Conservation (phyloP, 2,329 filamentous ascomycete genomes). For the Hypoxylon sp. region DNA sequence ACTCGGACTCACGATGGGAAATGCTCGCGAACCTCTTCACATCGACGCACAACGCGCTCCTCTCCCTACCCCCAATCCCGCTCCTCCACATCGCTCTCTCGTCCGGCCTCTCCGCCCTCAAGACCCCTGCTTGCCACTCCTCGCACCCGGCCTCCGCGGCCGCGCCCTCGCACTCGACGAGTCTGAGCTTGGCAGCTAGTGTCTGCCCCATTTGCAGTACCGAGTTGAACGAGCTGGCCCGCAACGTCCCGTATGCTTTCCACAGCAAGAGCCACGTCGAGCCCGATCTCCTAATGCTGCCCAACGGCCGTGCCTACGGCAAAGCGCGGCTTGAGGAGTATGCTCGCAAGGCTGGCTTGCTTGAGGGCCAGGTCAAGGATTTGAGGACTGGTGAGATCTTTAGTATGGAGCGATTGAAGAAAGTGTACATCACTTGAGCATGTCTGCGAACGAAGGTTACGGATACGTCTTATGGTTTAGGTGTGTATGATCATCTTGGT, state of each 20-base stretch:
- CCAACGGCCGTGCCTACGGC: constrained; percentile 90
- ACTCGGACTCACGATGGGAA: constrained; percentile 80
- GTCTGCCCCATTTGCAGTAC: constrained; percentile 97
- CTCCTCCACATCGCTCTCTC: constrained; percentile 92
- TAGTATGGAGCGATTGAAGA: constrained; percentile 75
- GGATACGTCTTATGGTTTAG: not conserved
- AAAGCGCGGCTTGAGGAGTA: constrained; percentile 80
- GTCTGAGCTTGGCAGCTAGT: constrained; percentile 71
- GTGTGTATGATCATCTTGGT: not conserved
- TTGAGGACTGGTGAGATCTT: constrained; percentile 81
- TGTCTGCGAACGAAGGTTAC: not conserved
- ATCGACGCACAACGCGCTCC: constrained; percentile 86
- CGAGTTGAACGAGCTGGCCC: constrained; percentile 92
- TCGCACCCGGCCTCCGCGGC: constrained; percentile 49
- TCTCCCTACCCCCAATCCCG: constrained; percentile 84
- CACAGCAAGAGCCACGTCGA: constrained; percentile 96
- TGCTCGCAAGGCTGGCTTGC: constrained; percentile 83
- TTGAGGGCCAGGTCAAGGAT: constrained; percentile 79
- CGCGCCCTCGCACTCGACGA: constrained; percentile 59
- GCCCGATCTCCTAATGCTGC: constrained; percentile 86
- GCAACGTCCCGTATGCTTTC: constrained; percentile 92
- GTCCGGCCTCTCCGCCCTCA: constrained; percentile 92
- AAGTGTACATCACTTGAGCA: constrained; percentile 87
- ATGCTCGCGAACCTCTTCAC: constrained; percentile 86
- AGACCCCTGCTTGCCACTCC: constrained; percentile 93